Percentiles rank a stretch among this genome's conserved stretches.
Conservation (phyloP, 257 asterid species). For the Solanum microdontum region DNA sequence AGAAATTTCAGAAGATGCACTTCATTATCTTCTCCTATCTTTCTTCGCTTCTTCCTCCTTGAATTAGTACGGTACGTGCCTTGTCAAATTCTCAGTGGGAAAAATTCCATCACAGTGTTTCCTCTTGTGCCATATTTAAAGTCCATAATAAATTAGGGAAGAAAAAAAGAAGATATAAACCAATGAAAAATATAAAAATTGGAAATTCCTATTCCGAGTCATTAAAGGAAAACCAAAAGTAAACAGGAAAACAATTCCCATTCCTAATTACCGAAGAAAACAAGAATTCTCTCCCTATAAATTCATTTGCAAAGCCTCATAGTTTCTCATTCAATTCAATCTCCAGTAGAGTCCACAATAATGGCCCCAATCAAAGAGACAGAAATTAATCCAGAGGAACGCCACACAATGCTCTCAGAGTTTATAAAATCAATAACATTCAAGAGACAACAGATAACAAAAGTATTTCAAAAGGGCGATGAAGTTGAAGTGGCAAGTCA, state of each 20-base stretch:
- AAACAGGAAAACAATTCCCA: background rate
- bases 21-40: no score
- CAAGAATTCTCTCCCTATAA: background rate
- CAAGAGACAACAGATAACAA: background rate
- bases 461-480: background rate
- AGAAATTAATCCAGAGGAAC: background rate
- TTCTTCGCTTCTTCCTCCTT: no score
- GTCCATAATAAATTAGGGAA: background rate
- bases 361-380: background rate
- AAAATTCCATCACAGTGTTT: no score
- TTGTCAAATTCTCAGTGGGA: no score
- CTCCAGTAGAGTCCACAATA: no score
- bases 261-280: background rate
- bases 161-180: no score
- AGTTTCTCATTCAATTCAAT: background rate
- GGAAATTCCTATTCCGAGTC: no score
- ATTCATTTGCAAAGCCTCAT: background rate
- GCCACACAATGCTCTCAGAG: background rate
- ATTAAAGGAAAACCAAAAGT: background rate
- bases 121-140: no score
- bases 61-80: no score
- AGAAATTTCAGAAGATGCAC: no score
- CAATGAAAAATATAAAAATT: no score
- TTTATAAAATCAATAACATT: background rate
- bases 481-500: background rate